A percentile compares a stretch with the other conserved stretches of the same genome.
phyloP scores from a whole-genome alignment of 306 rosid species.

The Malus sieversii region DNA sequence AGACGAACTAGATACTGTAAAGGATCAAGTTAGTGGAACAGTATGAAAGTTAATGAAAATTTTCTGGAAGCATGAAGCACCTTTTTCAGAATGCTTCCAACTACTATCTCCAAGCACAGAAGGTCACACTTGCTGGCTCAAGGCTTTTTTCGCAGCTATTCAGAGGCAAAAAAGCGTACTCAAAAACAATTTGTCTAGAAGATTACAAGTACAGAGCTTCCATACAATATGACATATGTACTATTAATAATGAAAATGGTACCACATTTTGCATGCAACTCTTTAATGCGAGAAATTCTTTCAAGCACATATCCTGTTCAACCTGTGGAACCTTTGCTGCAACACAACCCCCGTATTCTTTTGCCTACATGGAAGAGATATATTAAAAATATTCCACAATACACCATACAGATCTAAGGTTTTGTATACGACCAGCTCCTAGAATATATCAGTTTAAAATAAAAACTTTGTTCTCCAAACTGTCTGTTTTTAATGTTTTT shows the following conservation, averaged over 20 bases:
- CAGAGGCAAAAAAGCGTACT: constrained; percentile 10
- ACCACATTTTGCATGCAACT: constrained; percentile 87
- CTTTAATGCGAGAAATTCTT: constrained; percentile 78
- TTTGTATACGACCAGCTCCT: background rate
- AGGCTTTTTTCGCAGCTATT: constrained; percentile 63
- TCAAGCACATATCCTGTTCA: constrained; percentile 73
- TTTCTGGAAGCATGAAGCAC: constrained; percentile 10
- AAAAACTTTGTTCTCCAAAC: background rate
- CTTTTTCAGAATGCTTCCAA: constrained; percentile 20
- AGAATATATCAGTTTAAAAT: background rate
- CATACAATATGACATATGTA: constrained; percentile 5
- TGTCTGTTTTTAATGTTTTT: background rate
- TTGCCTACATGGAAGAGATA: constrained; percentile 45
- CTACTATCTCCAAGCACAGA: constrained; percentile 16
- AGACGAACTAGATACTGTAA: background rate
- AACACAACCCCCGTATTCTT: constrained; percentile 79
- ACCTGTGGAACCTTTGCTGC: constrained; percentile 89
- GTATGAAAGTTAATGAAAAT: background rate
- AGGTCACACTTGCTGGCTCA: constrained; percentile 20
- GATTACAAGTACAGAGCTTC: background rate
- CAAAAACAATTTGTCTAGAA: constrained; percentile 10
- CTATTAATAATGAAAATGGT: constrained; percentile 5
- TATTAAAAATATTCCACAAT: constrained; percentile 16
- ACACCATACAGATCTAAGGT: background rate
- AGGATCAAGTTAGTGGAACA: constrained; percentile 14